Base-by-base conservation (phyloP, 345 rosid genomes). In the Adansonia digitata region DNA sequence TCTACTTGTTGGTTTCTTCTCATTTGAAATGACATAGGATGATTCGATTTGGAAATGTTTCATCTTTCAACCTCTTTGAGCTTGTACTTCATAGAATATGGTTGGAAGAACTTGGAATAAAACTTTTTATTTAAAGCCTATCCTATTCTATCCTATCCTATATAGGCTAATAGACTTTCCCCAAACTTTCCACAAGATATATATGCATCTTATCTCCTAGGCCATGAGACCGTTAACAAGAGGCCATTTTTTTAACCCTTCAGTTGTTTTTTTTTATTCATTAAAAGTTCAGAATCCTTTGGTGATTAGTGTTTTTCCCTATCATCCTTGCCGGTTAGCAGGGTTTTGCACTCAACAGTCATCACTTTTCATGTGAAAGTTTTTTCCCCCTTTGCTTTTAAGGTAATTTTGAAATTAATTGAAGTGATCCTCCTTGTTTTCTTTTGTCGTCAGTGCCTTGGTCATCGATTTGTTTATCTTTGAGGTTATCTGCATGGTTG, bases 321-420 rank as follows among this genome's bases (percentile, higher is more conserved):
- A 34, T 70, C 20, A 24, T 20, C 37, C 17, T 48, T 72, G 74
- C 77, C 59, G 79, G 57, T 60, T 20, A 10, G 11, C 27, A 27
- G 75, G 42, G 24, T 76, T 72, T 37, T n/a, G n/a, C n/a, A n/a
- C n/a, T n/a, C n/a, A n/a, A 26, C 26, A n/a, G 26, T 55, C 68
- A 14, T 68, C 74, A 61, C 43, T 75, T 37, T 39, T 45, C 56
- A 14, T 45, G 11, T 71, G 60, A 60, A 69, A 39, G 40, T n/a
- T n/a, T 65, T 37, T 55, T 42, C 3, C 27, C 31, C 61, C 18
- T 49, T 48, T 40, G 69, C 52, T 60, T 13, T 10, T 7, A 2
- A 75, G 81, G 77, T 75, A 76, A 72, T 70, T 60, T 71, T 26
- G 7, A 7, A 56, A 4, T 59, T 20, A 39, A 26, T 37, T 34